Base-by-base conservation (phyloP, 1,139 yeast genomes). In the Taphrina confusa region DNA sequence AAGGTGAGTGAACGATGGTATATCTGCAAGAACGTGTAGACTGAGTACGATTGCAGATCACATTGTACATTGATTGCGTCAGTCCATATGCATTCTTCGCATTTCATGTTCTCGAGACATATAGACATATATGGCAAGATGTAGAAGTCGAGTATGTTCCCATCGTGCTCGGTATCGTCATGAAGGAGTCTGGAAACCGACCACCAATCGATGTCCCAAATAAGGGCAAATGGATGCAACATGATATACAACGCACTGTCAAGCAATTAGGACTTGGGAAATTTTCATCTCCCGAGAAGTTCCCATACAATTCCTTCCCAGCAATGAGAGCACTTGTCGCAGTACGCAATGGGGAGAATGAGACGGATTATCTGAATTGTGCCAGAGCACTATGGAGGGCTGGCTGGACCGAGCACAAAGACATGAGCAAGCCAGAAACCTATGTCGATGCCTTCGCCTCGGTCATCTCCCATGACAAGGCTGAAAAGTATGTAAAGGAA, bases 341-440 rank as follows among this genome's bases (percentile, higher is more conserved):
- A 27, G 20, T 54, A 3, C 45, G 45, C 33, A 27, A 45, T 8
- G 50, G 51, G 20, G 58, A 54, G 44, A 20, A 22, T 9, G 51
- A 54, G 20, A 23, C 20, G 25, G 51, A 54, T 51, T 54, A 37
- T 20, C 11, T 44, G 33, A 54, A 54, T 22, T 54, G 58, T 44
- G 58, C 58, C 20, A 31, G 42, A 27, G 51, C 51, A 11, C 22
- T 54, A 14, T 42, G 50, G 51, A 34, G 58, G 11, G 45, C 58
- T 1, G 58, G 44, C 18, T 54, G 58, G 58, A 54, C 58, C 3
- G 58, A 54, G 45, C 58, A 54, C 58, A 54, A 54, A 22, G 58
- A 54, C 28, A 54, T 54, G 58, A 16, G 11, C 20, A 33, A 33
- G 4, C 44, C 49, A n/a, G 44, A 42, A 16, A 46, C 49, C 23